Base-by-base conservation (phyloP, 73 alveolate species). In the Paramecium pentaurelia region DNA sequence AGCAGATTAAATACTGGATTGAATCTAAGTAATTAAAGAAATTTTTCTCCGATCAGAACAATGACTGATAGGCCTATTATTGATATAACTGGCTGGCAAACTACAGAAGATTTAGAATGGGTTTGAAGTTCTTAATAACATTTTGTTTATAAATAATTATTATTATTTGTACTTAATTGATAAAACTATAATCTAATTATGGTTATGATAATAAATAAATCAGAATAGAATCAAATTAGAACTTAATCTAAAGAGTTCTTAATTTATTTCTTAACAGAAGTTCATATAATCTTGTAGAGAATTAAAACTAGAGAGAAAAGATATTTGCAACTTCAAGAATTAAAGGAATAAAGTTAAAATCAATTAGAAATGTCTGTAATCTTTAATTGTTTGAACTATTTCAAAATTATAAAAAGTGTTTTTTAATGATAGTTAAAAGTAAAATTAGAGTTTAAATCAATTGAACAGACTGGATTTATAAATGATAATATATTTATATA, bases 401-500 rank as follows among this genome's bases (percentile, higher is more conserved):
- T 11, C 68, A 73, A 42, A 68, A 73, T 73, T 30, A 73, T 22
- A 73, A 73, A 73, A 32, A 68, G n/a, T 10, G 36, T 20, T 64
- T 73, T 37, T 73, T 64, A 7, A 68, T 73, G 37, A 73, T 68
- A 36, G 87, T 73, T 34, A 28, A 73, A 40, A 73, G 87, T 73
- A 73, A 8, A 37, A 9, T 20, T 28, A 6, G 0, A 11, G 1
- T 16, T 34, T 40, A 73, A 2, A 28, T 30, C 34, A 14, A 73
- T 64, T 10, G 36, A 68, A 73, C 1, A 34, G 36, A 73, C n/a
- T 73, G 3, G 20, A 40, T 5, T 34, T 22, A 22, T 73, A 36
- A 8, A 73, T 99, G 16, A 97, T 97, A 49, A 93, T 97, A 60
- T 99, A 98, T 84, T 92, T 98, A 27, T 99, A 98, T 93, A 96